These are phyloP conservation scores for Candida pini DNA, from an alignment of 805 yeast genomes.

Conservation along the genomic window DNA sequence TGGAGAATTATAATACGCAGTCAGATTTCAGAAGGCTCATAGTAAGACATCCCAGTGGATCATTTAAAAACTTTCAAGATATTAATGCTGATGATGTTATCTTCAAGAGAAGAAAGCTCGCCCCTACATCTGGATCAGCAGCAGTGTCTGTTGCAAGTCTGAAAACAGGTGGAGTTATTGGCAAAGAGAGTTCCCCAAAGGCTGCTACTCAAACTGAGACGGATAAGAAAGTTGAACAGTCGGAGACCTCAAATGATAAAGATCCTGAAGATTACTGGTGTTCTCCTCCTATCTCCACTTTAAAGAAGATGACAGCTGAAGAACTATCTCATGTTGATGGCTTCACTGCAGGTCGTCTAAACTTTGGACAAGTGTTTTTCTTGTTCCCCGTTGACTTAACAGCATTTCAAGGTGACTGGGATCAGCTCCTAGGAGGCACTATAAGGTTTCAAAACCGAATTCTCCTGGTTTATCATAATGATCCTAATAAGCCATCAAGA, in stretches of 20 bases:
- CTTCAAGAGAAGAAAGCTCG: conserved; percentile 8
- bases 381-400: conserved; percentile 65
- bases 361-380: conserved; percentile 64
- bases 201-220: conserved; percentile 1
- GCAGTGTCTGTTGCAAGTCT: conserved; percentile 3
- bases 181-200: too few species aligned
- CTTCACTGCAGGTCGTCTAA: conserved; percentile 63
- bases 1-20: conserved; percentile 6
- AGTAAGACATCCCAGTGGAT: conserved; percentile 21
- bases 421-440: conserved; percentile 34
- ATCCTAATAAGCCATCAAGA: conserved; percentile 45
- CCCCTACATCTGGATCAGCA: not conserved
- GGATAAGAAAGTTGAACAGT: not conserved
- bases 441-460: conserved; percentile 43
- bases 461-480: conserved; percentile 60
- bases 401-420: conserved; percentile 38
- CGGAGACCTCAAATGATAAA: not conserved
- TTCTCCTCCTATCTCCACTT: conserved; percentile 52
- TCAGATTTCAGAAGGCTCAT: conserved; percentile 24
- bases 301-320: conserved; percentile 37
- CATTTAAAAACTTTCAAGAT: conserved; percentile 22
- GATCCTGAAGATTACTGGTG: conserved; percentile 50
- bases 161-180: too few species aligned
- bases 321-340: conserved; percentile 52
- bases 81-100: conserved; percentile 28